Conservation (phyloP, 2,329 filamentous ascomycete genomes). For the Clonostachys solani region DNA sequence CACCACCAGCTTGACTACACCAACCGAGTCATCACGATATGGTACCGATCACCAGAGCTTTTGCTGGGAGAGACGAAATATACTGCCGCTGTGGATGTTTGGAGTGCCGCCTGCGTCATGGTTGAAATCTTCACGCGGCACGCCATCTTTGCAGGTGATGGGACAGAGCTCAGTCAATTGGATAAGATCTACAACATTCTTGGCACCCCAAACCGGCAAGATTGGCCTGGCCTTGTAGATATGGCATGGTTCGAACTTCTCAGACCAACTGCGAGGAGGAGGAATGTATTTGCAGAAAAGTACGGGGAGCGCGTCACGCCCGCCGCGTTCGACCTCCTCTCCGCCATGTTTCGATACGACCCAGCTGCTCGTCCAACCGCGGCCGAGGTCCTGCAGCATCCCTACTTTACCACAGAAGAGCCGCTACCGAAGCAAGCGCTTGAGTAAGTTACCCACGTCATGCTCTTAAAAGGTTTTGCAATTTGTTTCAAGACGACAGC, state of each 20-base stretch:
- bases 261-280: conserved; percentile 68
- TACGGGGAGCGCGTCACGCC: conserved; percentile 75
- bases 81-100: conserved; percentile 86
- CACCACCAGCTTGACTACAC: conserved; percentile 91
- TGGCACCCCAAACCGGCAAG: conserved; percentile 76
- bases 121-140: conserved; percentile 93
- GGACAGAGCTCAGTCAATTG: conserved; percentile 90
- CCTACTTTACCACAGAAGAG: conserved; percentile 83
- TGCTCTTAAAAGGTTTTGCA: not conserved
- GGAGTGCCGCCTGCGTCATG: conserved; percentile 95
- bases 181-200: conserved; percentile 95
- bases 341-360: conserved; percentile 85
- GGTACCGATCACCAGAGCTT: conserved; percentile 92
- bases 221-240: conserved; percentile 88
- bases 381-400: conserved; percentile 76
- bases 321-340: conserved; percentile 77
- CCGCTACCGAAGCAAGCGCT: conserved; percentile 72
- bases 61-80: conserved; percentile 87
- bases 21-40: conserved; percentile 97
- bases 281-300: conserved; percentile 75
- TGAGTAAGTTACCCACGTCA: conserved; percentile 53
- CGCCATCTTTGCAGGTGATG: conserved; percentile 93
- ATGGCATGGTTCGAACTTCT: conserved; percentile 97
- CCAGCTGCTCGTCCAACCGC: conserved; percentile 79
- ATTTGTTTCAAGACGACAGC: not conserved